These are phyloP conservation scores for Aureobasidium sp. DNA, from an alignment of 2,329 filamentous ascomycete genomes.

Conservation along the genomic window DNA sequence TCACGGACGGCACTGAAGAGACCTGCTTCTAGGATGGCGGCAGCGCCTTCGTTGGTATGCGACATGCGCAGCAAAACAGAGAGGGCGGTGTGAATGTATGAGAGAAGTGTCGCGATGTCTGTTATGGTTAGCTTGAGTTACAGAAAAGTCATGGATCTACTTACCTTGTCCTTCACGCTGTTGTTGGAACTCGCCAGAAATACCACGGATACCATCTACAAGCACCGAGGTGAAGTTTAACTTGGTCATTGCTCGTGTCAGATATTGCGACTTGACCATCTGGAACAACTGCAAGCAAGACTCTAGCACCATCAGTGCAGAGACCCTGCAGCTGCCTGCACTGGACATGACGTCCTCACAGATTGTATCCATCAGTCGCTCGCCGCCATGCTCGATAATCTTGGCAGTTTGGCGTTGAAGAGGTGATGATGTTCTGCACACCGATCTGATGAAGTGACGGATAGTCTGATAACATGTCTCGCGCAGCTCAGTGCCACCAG, in stretches of 20 bases:
- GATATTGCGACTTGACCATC: conserved; percentile 56
- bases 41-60: conserved; percentile 75
- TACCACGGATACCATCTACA: conserved; percentile 73
- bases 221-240: conserved; percentile 88
- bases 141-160: background rate
- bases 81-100: conserved; percentile 64
- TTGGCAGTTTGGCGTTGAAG: conserved; percentile 37
- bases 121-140: conserved; percentile 10
- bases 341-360: conserved; percentile 91
- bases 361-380: conserved; percentile 72
- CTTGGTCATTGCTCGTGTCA: conserved; percentile 71
- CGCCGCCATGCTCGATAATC: conserved; percentile 63
- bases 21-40: conserved; percentile 78
- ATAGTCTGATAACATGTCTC: conserved; percentile 78
- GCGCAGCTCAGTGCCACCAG: conserved; percentile 46
- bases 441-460: conserved; percentile 7
- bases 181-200: conserved; percentile 55
- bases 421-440: conserved; percentile 12
- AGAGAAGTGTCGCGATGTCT: conserved; percentile 48
- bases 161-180: conserved; percentile 23
- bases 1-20: conserved; percentile 73
- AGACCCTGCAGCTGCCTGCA: conserved; percentile 70
- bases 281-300: conserved; percentile 66
- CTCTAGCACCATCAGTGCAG: conserved; percentile 76
- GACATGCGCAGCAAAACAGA: conserved; percentile 76